These are phyloP conservation scores for Fusarium paranaense DNA, from an alignment of 2,329 filamentous ascomycete species.

Conservation along the genomic window DNA sequence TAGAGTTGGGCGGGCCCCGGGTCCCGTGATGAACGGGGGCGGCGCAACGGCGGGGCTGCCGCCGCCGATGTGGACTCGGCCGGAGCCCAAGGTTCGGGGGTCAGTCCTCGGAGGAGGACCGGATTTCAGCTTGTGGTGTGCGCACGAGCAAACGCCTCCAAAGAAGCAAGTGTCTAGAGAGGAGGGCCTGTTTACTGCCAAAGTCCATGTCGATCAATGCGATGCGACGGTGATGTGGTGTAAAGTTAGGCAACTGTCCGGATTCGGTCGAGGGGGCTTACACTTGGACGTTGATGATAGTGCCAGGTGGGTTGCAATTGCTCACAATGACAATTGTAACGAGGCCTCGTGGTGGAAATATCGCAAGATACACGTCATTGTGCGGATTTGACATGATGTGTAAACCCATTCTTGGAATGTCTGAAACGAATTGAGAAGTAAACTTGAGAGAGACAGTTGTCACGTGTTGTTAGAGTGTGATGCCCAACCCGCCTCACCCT, in stretches of 20 bases:
- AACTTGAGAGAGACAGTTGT: not conserved
- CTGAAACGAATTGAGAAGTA: not conserved
- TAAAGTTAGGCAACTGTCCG: not conserved
- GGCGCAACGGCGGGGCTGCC: conserved; percentile 28
- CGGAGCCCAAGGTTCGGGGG: not conserved
- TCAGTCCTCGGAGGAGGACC: not conserved
- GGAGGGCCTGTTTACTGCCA: not conserved
- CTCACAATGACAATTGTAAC: not conserved
- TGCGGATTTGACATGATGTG: not conserved
- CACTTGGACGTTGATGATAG: not conserved
- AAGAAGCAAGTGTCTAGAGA: not conserved
- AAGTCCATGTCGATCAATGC: not conserved
- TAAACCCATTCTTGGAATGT: not conserved
- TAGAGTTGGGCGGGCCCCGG: conserved; percentile 4
- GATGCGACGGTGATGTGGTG: not conserved
- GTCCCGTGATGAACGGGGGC: conserved; percentile 8
- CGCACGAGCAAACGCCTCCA: not conserved
- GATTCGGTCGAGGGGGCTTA: not conserved
- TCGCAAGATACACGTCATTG: not conserved
- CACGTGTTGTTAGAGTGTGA: not conserved
- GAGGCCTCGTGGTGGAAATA: not conserved
- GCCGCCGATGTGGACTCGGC: conserved; percentile 8
- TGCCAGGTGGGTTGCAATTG: not conserved
- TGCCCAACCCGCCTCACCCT: not conserved
- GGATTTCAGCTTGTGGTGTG: not conserved